These are phyloP conservation scores for Akanthomyces dipterigenus DNA, from an alignment of 2,329 filamentous ascomycete species.

Conservation along the genomic window DNA sequence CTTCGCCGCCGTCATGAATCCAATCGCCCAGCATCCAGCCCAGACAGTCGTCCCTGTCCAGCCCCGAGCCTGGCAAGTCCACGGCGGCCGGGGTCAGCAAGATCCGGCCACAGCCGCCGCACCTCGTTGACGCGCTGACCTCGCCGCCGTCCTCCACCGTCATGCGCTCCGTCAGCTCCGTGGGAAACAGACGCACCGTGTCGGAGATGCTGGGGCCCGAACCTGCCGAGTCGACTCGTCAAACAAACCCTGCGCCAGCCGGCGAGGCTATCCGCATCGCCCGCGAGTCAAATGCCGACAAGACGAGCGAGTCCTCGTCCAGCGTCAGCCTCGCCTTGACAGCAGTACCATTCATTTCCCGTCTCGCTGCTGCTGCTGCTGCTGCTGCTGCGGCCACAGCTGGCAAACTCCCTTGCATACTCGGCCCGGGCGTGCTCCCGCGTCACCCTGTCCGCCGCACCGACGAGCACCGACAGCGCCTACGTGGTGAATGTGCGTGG, in stretches of 20 bases:
- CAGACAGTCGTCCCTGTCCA: constrained; percentile 21
- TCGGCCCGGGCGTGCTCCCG: constrained; percentile 20
- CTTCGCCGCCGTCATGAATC: constrained; percentile 29
- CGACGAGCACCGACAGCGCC: constrained; percentile 22
- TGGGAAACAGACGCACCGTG: constrained; percentile 21
- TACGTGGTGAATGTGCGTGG: constrained; percentile 22
- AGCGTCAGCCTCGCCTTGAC: constrained; percentile 18
- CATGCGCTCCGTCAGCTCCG: constrained; percentile 14
- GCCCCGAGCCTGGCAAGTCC: constrained; percentile 21
- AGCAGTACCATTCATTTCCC: background rate
- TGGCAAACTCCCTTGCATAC: constrained; percentile 16
- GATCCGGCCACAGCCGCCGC: constrained; percentile 24
- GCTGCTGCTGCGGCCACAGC: too few species aligned
- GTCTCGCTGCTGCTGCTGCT: background rate
- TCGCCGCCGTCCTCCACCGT: constrained; percentile 14
- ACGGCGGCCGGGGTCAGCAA: constrained; percentile 14
- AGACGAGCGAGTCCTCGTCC: constrained; percentile 20
- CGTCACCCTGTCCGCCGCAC: constrained; percentile 22
- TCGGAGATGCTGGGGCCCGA: constrained; percentile 16
- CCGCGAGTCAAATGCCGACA: constrained; percentile 20
- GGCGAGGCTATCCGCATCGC: constrained; percentile 17
- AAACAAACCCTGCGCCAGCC: constrained; percentile 20
- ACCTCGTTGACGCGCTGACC: constrained; percentile 15
- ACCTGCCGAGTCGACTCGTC: constrained; percentile 18
- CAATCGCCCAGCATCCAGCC: constrained; percentile 28